phyloP scores from a whole-genome alignment of 345 rosid genomes.

The Cardamine resedifolia region DNA sequence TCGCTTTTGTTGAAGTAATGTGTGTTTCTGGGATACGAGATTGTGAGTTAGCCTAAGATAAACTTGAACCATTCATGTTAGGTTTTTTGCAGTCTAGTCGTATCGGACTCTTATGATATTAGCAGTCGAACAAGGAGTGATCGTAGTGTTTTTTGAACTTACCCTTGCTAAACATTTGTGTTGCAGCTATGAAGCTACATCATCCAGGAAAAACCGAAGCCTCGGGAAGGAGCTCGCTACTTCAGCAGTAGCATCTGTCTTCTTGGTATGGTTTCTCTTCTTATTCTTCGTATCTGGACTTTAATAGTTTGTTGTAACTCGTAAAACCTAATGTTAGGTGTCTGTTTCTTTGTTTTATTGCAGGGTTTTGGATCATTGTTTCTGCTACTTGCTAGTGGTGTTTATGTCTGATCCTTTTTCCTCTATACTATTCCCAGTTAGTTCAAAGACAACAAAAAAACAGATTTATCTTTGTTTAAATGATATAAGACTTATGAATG shows the following conservation, averaged over 20 bases:
- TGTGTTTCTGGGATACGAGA: not conserved
- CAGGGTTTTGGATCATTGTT: constrained; percentile 98
- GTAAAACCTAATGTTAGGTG: not conserved
- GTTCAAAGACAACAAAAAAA: not conserved
- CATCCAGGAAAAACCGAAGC: constrained; percentile 71
- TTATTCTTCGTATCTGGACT: not conserved
- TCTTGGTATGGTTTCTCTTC: constrained; percentile 53
- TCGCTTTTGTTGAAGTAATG: not conserved
- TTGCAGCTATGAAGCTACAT: constrained; percentile 86
- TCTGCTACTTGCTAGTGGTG: constrained; percentile 81
- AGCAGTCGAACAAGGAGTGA: not conserved
- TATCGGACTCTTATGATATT: not conserved
- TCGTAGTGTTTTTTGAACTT: not conserved
- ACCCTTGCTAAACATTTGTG: not conserved
- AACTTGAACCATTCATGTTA: not conserved
- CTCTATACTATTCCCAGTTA: constrained; percentile 9
- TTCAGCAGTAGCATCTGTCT: constrained; percentile 75
- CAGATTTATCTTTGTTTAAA: not conserved
- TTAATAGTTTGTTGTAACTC: constrained; percentile 14
- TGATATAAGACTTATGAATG: constrained; percentile 9
- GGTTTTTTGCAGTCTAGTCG: not conserved
- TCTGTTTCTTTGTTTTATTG: constrained; percentile 18
- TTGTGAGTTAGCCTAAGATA: not conserved
- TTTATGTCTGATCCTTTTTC: constrained; percentile 60
- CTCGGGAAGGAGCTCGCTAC: constrained; percentile 69